Evolutionary conservation across 495 filamentous ascomycete genomes (phyloP), one percentile per base, ranked within the genome.

Genomic region (Aspergillus mulundensis): DNA sequence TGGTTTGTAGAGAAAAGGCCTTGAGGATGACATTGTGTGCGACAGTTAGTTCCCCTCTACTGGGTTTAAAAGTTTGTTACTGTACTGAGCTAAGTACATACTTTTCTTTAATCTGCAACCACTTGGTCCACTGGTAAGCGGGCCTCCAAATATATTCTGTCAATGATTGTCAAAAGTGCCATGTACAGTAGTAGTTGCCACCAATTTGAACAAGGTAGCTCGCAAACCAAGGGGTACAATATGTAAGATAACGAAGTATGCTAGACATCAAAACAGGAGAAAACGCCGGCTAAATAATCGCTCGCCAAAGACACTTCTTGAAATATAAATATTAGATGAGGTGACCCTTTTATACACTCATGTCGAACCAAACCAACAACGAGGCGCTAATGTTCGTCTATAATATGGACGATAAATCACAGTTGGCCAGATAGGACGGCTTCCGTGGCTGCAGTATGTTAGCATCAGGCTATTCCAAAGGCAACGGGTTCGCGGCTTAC

Each of bases 401-500:
- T 19, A 32, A n/a, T 30, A 36, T 32, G 25, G 24, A 6, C 5
- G 10, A 11, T 14, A 15, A 19, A 55, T 61, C 39, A 66, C 5
- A 63, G 56, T 10, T 54, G 44, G 36, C 87, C 87, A 23, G 84
- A 84, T 34, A 90, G 75, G 51, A 90, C 74, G 50, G 87, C 87
- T 70, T 90, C 87, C 50, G 87, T 90, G 56, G 87, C 87, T 84
- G 65, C 57, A 61, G 51, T 63, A 82, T 41, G 46, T 44, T 39
- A 50, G 38, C 24, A 11, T 32, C 47, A 53, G 34, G 24, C 28
- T 50, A 77, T 25, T 15, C 24, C 5, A 21, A 7, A 18, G 10
- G 39, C 32, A 16, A 25, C 18, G 23, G 10, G 18, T 2, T 20
- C 11, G 18, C 14, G 14, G 47, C 86, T 70, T 85, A 95, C 90